Evolutionary conservation across 176 grass and related monocot species (phyloP).

Genomic region (Carex littledalei): DNA sequence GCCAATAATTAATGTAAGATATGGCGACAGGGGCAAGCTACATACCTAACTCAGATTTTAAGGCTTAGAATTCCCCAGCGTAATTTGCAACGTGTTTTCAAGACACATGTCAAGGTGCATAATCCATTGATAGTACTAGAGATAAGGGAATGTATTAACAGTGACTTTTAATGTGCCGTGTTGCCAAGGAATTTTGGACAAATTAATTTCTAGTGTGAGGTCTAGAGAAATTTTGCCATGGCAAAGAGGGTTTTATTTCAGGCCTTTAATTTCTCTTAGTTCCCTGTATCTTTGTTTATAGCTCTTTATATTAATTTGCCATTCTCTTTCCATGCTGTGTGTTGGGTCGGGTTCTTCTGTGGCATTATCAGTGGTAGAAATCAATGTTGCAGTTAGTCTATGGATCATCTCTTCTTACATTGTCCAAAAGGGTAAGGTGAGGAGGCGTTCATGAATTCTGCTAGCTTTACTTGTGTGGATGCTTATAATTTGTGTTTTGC

Average conservation of each 20-base stretch:
- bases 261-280: constrained; percentile 1
- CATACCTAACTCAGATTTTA: constrained; percentile 3
- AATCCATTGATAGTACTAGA: neutral
- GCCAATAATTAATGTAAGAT: constrained; percentile 16
- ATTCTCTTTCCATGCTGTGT: neutral
- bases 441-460: too few relatives aligned
- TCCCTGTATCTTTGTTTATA: constrained; percentile 4
- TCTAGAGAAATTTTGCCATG: constrained; percentile 10
- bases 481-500: too few relatives aligned
- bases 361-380: neutral
- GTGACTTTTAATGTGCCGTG: constrained; percentile 25
- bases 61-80: neutral
- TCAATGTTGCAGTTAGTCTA: constrained; percentile 1
- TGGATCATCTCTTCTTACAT: too few relatives aligned
- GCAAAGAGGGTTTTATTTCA: constrained; percentile 17
- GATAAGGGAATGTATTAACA: neutral
- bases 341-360: neutral
- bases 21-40: neutral
- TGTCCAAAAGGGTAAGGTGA: too few relatives aligned
- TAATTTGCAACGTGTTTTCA: neutral
- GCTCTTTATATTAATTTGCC: neutral
- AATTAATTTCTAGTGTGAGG: neutral
- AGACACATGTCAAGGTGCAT: neutral
- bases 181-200: neutral
- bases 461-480: too few relatives aligned